A percentile compares a stretch with the other conserved stretches of the same genome.
phyloP scores from a whole-genome alignment of 1,139 yeast genomes.

The Tardiomyces depauwii region DNA sequence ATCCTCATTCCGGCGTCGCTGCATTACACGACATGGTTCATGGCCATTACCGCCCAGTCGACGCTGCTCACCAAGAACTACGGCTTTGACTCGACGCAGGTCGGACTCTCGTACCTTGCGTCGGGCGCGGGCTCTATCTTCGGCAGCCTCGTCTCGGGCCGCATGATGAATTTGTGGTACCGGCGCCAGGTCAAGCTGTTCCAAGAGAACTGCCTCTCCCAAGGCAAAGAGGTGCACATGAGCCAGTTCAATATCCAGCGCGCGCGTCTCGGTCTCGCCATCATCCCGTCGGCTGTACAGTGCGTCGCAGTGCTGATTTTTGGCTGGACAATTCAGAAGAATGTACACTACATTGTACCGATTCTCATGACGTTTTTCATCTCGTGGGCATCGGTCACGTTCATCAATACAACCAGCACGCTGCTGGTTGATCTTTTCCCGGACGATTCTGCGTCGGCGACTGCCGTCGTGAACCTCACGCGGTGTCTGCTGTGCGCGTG shows the following conservation, averaged over 20 bases:
- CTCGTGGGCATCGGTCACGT: slow-evolving; percentile 42
- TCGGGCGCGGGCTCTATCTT: slow-evolving; percentile 28
- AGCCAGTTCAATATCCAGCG: slow-evolving; percentile 35
- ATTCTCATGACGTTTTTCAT: slow-evolving; percentile 42
- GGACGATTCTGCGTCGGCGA: slow-evolving; percentile 45
- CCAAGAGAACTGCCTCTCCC: slow-evolving; percentile 29
- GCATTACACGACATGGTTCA: slow-evolving; percentile 59
- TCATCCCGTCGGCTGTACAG: slow-evolving; percentile 24
- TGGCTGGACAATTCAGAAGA: slow-evolving; percentile 58
- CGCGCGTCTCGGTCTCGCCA: slow-evolving; percentile 32
- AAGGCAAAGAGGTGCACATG: slow-evolving; percentile 20
- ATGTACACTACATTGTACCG: slow-evolving; percentile 42
- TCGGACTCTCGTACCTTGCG: slow-evolving; percentile 48
- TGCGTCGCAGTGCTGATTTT: slow-evolving; percentile 35
- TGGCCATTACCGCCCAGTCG: slow-evolving; percentile 53
- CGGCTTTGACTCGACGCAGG: slow-evolving; percentile 37
- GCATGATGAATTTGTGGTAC: slow-evolving; percentile 23
- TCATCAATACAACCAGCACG: slow-evolving; percentile 41
- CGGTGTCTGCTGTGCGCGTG: slow-evolving; percentile 52
- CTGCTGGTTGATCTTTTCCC: slow-evolving; percentile 54
- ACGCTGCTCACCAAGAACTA: slow-evolving; percentile 40
- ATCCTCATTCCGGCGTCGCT: slow-evolving; percentile 43
- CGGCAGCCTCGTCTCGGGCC: slow-evolving; percentile 26
- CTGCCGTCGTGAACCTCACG: slow-evolving; percentile 48
- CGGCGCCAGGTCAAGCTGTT: slow-evolving; percentile 26